Evolutionary conservation across 202 grass and related monocot species (phyloP).

Genomic region (Musa balbisiana): DNA sequence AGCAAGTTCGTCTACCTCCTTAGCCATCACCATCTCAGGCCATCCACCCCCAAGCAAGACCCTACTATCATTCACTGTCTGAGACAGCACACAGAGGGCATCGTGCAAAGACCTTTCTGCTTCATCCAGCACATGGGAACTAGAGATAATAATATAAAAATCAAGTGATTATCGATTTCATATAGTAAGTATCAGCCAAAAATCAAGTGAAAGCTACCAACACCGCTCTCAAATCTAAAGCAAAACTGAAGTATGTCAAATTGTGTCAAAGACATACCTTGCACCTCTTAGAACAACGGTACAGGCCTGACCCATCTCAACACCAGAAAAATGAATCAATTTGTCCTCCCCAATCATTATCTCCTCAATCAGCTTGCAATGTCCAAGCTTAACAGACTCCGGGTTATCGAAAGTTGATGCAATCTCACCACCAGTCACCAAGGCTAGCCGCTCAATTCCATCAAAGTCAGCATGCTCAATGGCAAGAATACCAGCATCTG

Average conservation of each 20-base stretch:
- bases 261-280: constrained; percentile 36
- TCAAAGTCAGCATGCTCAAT: constrained; percentile 99
- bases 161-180: background rate
- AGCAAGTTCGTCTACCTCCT: constrained; percentile 82
- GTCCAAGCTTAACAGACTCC: constrained; percentile 89
- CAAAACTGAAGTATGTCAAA: background rate
- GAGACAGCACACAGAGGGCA: constrained; percentile 87
- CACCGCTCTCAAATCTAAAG: background rate
- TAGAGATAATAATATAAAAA: constrained; percentile 30
- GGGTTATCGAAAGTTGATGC: constrained; percentile 95
- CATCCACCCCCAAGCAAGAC: constrained; percentile 92
- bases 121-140: constrained; percentile 84
- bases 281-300: constrained; percentile 91
- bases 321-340: constrained; percentile 84
- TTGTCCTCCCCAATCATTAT: constrained; percentile 98
- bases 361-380: constrained; percentile 94
- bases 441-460: constrained; percentile 79
- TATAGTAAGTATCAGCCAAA: background rate
- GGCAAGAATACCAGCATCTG: constrained; percentile 85
- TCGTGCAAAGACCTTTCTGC: constrained; percentile 95
- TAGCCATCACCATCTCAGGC: constrained; percentile 93
- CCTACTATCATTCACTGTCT: constrained; percentile 83
- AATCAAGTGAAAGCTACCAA: no score
- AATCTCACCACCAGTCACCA: constrained; percentile 91
- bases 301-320: constrained; percentile 85